Percentiles rank a stretch among this genome's conserved stretches.
These are phyloP conservation scores for Lathyrus oleraceus DNA, from an alignment of 306 rosid genomes.

Conservation along the genomic window DNA sequence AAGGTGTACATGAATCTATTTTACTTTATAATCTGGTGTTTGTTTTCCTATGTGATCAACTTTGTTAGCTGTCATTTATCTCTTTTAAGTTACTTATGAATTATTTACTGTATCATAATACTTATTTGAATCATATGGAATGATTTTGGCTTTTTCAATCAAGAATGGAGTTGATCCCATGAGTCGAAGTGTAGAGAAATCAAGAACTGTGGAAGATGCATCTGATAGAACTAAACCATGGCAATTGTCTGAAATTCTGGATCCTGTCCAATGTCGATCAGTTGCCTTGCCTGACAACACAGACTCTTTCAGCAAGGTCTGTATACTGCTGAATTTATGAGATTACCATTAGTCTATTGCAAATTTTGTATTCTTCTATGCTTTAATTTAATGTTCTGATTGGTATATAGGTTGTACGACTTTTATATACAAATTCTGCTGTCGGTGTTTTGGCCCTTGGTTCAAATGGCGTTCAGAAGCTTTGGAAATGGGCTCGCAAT, in stretches of 20 bases:
- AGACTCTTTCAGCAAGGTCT: slow-evolving; percentile 76
- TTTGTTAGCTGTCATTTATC: slow-evolving; percentile 19
- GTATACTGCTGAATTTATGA: slow-evolving; percentile 28
- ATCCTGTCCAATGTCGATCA: slow-evolving; percentile 65
- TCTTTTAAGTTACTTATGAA: neutral
- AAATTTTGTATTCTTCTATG: slow-evolving; percentile 7
- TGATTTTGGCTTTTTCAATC: slow-evolving; percentile 45
- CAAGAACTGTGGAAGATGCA: slow-evolving; percentile 60
- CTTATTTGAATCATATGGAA: slow-evolving; percentile 27
- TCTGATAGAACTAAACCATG: slow-evolving; percentile 68
- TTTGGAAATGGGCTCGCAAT: slow-evolving; percentile 84
- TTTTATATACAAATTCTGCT: slow-evolving; percentile 73
- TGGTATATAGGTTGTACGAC: slow-evolving; percentile 67
- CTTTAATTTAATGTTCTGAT: slow-evolving; percentile 21
- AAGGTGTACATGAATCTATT: slow-evolving; percentile 23
- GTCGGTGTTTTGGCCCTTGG: slow-evolving; percentile 86
- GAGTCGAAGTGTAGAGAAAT: slow-evolving; percentile 64
- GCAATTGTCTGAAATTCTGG: slow-evolving; percentile 80
- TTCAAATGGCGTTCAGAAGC: slow-evolving; percentile 78
- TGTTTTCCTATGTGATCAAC: slow-evolving; percentile 16
- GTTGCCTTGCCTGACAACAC: slow-evolving; percentile 81
- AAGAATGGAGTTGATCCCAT: slow-evolving; percentile 73
- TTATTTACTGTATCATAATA: slow-evolving; percentile 30
- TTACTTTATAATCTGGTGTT: slow-evolving; percentile 1
- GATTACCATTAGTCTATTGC: slow-evolving; percentile 18